phyloP scores from a whole-genome alignment of 306 rosid species.

The Corylus heterophylla region DNA sequence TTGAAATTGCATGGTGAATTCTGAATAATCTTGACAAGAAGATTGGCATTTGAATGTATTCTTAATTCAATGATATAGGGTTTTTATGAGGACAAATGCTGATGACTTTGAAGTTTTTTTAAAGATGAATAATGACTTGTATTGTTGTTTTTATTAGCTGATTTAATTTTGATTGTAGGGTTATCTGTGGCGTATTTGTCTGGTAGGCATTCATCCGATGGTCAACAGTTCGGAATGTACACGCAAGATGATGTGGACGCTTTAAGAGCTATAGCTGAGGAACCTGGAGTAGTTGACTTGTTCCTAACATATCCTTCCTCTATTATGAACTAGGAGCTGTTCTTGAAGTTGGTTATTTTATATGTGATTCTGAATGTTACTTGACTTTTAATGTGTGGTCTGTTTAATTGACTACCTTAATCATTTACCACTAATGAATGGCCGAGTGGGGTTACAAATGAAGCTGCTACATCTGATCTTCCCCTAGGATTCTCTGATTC shows the following conservation, averaged over 20 bases:
- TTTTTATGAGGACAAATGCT: background rate
- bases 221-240: conserved; percentile 77
- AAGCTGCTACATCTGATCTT: conserved; percentile 53
- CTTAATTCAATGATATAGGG: background rate
- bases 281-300: conserved; percentile 72
- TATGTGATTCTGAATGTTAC: conserved; percentile 1
- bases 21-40: background rate
- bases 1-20: background rate
- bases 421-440: conserved; percentile 76
- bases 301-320: conserved; percentile 89
- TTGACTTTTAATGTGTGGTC: conserved; percentile 21
- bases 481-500: conserved; percentile 67
- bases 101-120: background rate
- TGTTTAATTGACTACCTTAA: conserved; percentile 52
- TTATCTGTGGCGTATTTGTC: conserved; percentile 80
- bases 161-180: conserved; percentile 40
- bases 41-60: background rate
- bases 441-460: conserved; percentile 73
- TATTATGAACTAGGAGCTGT: conserved; percentile 4
- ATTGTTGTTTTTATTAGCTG: conserved; percentile 6
- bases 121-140: background rate
- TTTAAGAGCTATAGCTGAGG: conserved; percentile 90
- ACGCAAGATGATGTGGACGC: conserved; percentile 85
- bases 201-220: conserved; percentile 54
- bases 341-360: conserved; percentile 4